phyloP scores from a whole-genome alignment of 352 stramenopile species.

The Globisporangium iwayamae region DNA sequence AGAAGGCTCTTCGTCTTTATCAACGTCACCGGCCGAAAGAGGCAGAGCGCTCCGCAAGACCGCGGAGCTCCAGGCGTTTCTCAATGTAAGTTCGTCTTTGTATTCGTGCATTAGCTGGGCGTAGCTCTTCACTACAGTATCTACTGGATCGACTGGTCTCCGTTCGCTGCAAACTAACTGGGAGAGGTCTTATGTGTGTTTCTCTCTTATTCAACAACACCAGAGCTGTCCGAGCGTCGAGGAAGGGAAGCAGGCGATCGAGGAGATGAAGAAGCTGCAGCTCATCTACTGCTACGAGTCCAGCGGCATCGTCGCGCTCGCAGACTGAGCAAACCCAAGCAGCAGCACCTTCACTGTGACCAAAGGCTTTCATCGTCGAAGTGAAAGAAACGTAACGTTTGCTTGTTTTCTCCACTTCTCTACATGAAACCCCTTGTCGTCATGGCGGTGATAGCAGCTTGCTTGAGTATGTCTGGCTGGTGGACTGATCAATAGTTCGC shows the following conservation, averaged over 20 bases:
- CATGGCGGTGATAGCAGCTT: neutral
- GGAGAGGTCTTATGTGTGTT: slow-evolving; percentile 13
- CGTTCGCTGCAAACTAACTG: slow-evolving; percentile 21
- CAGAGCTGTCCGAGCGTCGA: slow-evolving; percentile 74
- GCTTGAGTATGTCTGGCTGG: neutral
- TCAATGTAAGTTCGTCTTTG: slow-evolving; percentile 38
- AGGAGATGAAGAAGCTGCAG: slow-evolving; percentile 76
- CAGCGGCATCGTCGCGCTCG: slow-evolving; percentile 66
- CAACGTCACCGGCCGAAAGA: slow-evolving; percentile 1
- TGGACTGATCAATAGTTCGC: neutral
- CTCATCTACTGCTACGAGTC: slow-evolving; percentile 82
- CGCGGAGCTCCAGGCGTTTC: slow-evolving; percentile 54
- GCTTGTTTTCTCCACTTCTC: slow-evolving; percentile 8
- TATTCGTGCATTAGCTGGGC: slow-evolving; percentile 6
- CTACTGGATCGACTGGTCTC: slow-evolving; percentile 1
- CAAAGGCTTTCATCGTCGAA: neutral
- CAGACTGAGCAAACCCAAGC: slow-evolving; percentile 33
- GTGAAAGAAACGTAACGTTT: slow-evolving; percentile 6
- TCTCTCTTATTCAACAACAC: neutral
- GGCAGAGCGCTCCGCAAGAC: slow-evolving; percentile 48
- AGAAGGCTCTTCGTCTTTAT: slow-evolving; percentile 22
- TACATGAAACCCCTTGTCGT: slow-evolving; percentile 2
- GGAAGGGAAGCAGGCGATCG: slow-evolving; percentile 65
- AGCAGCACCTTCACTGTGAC: neutral
- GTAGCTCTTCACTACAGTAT: neutral